Evolutionary conservation across 768 basidiomycete genomes (phyloP), one percentile per base, ranked within the genome.

Genomic region (Mycena belliarum): DNA sequence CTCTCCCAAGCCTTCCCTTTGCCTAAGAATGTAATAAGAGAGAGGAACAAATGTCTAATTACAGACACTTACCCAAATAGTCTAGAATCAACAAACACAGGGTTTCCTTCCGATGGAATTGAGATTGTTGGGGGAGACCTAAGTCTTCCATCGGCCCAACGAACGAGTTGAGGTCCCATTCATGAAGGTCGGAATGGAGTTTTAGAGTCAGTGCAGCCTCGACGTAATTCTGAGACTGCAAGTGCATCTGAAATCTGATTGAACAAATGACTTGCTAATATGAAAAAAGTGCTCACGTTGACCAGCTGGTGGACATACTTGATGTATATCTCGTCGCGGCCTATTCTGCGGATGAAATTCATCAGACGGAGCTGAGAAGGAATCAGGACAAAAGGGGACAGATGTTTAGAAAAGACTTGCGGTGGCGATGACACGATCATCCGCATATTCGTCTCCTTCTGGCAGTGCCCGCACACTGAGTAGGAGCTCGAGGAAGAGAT

Each of bases 1-100:
- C 83, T 88, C 72, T 98, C 96, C 84, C 93, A 98, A n/a, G 96
- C 95, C 67, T 96, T 95, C 11, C 95, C 96, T 72, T 95, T 92
- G 48, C 93, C 93, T 95, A 14, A 58, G 23, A 51, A 58, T 28
- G 38, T 52, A 1, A 12, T 12, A 9, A 26, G n/a, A n/a, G n/a
- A 0, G 32, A 24, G 40, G 41, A 40, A 16, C 45, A n/a, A 24
- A 9, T 8, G 11, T 49, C 45, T 9, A 33, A 43, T 46, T 28
- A 33, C 20, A 50, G 21, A 6, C 18, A 64, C 81, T 53, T 55
- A 92, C 93, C 92, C 21, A 98, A 83, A 65, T 95, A 94, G 69
- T 97, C 94, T n/a, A 98, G 82, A 55, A 95, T 95, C 54, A 95
- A 76, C 41, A 97, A 79, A 63, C 89, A 93, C 2, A 98, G 77